Percentiles rank a stretch among this genome's conserved stretches.
Conservation (phyloP, 2,329 filamentous ascomycete species). For the Immersiporthe knoxdaviesiana region DNA sequence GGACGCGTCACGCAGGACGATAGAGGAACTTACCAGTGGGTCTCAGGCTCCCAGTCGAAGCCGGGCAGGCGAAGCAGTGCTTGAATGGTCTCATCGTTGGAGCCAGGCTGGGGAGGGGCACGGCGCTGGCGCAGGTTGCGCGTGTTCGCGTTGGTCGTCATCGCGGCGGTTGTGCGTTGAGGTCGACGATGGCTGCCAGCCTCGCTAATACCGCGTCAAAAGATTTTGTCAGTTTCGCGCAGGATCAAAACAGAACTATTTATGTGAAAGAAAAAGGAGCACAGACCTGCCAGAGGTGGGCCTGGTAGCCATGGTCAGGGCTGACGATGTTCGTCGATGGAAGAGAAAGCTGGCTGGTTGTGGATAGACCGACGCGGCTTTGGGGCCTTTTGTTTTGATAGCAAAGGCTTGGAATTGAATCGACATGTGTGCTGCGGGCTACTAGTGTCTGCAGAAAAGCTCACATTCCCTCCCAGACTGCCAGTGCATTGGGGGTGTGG, state of each 20-base stretch:
- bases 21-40: slow-evolving; percentile 5
- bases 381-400: background rate
- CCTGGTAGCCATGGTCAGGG: background rate
- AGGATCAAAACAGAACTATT: background rate
- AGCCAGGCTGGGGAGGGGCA: slow-evolving; percentile 3
- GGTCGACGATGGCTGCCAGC: background rate
- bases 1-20: background rate
- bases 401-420: background rate
- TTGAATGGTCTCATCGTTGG: slow-evolving; percentile 15
- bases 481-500: background rate
- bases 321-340: background rate
- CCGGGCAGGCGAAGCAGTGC: slow-evolving; percentile 23
- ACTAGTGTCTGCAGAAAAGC: background rate
- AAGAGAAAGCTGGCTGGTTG: background rate
- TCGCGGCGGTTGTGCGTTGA: background rate
- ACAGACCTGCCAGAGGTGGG: background rate
- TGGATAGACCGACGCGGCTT: background rate
- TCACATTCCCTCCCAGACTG: background rate
- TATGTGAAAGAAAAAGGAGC: background rate
- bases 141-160: background rate
- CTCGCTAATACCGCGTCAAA: background rate
- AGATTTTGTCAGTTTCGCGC: background rate
- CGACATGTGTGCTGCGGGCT: background rate
- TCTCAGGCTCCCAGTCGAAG: slow-evolving; percentile 18
- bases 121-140: background rate